These are phyloP conservation scores for Solanum hybrid DNA, from an alignment of 305 asterid genomes.

Conservation along the genomic window DNA sequence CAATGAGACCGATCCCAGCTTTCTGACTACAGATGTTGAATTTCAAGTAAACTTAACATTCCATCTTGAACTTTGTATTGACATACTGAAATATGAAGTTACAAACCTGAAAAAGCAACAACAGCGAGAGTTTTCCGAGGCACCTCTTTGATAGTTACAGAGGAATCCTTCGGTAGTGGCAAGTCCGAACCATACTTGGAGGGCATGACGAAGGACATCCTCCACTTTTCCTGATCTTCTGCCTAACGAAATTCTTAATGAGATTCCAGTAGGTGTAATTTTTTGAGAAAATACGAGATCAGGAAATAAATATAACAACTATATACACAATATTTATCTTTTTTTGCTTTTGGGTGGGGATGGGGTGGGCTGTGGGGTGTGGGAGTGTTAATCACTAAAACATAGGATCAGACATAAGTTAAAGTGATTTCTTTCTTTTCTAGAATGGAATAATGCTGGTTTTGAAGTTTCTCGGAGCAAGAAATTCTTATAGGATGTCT, in stretches of 20 bases:
- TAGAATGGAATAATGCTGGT: neutral
- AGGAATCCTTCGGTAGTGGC: constrained; percentile 71
- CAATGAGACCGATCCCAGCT: neutral
- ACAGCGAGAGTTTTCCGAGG: constrained; percentile 56
- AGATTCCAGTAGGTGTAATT: constrained; percentile 4
- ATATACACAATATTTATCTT: neutral
- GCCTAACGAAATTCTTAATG: constrained; percentile 25
- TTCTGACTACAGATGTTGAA: neutral
- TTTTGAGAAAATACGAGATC: neutral
- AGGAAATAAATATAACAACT: neutral
- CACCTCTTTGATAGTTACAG: constrained; percentile 56
- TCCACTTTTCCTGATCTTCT: constrained; percentile 54
- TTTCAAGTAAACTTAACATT: constrained; percentile 4
- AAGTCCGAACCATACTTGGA: constrained; percentile 70
- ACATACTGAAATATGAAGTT: neutral
- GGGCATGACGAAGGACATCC: constrained; percentile 83
- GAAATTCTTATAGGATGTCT: neutral
- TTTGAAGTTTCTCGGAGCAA: neutral
- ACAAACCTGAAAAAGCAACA: constrained; percentile 75
- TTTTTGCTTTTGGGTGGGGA: neutral
- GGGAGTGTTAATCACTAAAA: neutral
- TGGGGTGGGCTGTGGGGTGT: neutral
- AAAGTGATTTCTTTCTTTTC: neutral
- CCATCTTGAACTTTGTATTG: neutral
- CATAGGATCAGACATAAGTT: neutral